phyloP scores from a whole-genome alignment of 768 basidiomycete genomes.

The Omphalotus guepiniiformis region DNA sequence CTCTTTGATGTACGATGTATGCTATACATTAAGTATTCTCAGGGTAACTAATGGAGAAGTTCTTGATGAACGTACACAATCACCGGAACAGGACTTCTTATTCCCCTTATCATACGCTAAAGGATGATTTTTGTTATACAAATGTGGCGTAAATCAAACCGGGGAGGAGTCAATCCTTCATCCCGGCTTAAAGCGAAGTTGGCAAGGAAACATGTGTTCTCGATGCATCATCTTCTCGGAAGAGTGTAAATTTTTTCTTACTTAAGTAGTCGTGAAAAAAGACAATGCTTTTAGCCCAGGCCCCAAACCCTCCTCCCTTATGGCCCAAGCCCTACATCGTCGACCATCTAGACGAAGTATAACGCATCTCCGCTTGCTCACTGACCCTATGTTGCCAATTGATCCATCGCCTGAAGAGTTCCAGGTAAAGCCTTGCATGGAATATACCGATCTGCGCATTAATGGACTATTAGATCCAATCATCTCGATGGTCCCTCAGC shows the following conservation, averaged over 20 bases:
- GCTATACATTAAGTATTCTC: neutral
- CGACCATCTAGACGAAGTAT: neutral
- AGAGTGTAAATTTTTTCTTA: neutral
- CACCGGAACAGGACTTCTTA: neutral
- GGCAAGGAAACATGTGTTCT: slow-evolving; percentile 3
- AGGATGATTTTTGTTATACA: neutral
- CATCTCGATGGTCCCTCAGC: slow-evolving; percentile 9
- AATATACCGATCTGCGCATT: neutral
- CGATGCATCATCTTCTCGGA: neutral
- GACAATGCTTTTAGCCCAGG: neutral
- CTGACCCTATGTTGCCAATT: neutral
- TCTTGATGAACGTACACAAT: neutral
- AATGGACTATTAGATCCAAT: slow-evolving; percentile 1
- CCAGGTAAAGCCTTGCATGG: neutral
- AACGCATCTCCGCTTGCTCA: slow-evolving; percentile 2
- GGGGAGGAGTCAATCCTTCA: too few relatives aligned
- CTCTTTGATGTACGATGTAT: neutral
- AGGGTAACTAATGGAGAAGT: neutral
- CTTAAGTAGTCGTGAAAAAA: neutral
- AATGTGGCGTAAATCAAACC: neutral
- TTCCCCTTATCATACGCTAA: neutral
- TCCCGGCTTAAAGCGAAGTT: too few relatives aligned
- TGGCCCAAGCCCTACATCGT: neutral
- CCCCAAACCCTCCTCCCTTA: neutral
- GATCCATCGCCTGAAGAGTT: neutral